These are phyloP conservation scores for Daldinia loculata DNA, from an alignment of 495 filamentous ascomycete genomes.

Conservation along the genomic window DNA sequence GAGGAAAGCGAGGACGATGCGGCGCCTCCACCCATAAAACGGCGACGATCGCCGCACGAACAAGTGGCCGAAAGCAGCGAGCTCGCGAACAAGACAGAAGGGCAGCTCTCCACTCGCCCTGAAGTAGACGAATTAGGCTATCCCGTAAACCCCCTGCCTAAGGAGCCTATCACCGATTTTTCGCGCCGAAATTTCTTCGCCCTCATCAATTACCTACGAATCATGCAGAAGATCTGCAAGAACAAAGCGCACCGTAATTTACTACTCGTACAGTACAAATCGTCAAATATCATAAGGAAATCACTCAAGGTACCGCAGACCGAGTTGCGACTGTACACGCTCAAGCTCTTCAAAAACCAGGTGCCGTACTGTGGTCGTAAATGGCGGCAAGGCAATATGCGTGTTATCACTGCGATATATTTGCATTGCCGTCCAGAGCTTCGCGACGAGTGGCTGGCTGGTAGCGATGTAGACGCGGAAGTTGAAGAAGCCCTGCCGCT, in stretches of 20 bases:
- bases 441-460: conserved; percentile 93
- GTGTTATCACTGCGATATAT: conserved; percentile 96
- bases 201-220: conserved; percentile 89
- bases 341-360: conserved; percentile 98
- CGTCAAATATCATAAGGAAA: conserved; percentile 85
- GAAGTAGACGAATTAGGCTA: conserved; percentile 91
- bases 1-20: conserved; percentile 73
- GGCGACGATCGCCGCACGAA: conserved; percentile 59
- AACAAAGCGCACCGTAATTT: conserved; percentile 93
- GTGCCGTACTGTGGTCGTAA: conserved; percentile 98
- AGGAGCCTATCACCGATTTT: conserved; percentile 86
- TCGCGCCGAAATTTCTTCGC: conserved; percentile 95
- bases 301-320: conserved; percentile 89
- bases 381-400: conserved; percentile 98
- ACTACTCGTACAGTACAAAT: conserved; percentile 93
- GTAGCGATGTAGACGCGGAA: conserved; percentile 87
- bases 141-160: conserved; percentile 68
- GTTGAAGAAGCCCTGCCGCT: conserved; percentile 91
- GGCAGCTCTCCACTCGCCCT: conserved; percentile 59
- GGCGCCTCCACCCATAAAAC: conserved; percentile 80
- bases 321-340: conserved; percentile 86
- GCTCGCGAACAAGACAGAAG: conserved; percentile 42
- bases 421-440: conserved; percentile 91
- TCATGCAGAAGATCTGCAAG: conserved; percentile 97
- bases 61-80: conserved; percentile 33